These are phyloP conservation scores for Rhodotorula toruloides DNA, from an alignment of 768 basidiomycete genomes.

Conservation along the genomic window DNA sequence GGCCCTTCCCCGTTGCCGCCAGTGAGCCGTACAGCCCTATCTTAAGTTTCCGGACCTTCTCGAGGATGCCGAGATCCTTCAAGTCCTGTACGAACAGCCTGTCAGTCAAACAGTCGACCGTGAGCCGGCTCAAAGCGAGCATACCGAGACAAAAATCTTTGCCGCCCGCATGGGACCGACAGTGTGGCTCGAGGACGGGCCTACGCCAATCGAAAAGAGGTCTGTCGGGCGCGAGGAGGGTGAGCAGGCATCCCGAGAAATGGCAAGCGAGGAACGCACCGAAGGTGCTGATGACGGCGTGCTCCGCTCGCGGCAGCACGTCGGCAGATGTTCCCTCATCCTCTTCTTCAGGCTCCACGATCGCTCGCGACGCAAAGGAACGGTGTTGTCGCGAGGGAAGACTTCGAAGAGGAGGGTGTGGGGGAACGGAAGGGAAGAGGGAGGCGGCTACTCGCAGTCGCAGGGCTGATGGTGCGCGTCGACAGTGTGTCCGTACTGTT, in stretches of 20 bases:
- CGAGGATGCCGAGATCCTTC: constrained; percentile 61
- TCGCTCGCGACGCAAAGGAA: not conserved
- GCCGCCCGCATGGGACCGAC: constrained; percentile 80
- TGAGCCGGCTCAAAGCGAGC: not conserved
- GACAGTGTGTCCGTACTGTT: too few relatives aligned
- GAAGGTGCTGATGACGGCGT: constrained; percentile 48
- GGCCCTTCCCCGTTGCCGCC: constrained; percentile 69
- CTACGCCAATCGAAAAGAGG: constrained; percentile 45
- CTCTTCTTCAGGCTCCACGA: not conserved
- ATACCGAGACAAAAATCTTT: constrained; percentile 22
- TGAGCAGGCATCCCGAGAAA: constrained; percentile 64
- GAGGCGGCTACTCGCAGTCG: too few relatives aligned
- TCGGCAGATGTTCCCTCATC: not conserved
- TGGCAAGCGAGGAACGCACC: constrained; percentile 6
- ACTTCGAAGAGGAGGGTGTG: not conserved
- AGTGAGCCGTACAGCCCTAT: constrained; percentile 87
- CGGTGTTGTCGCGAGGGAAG: not conserved
- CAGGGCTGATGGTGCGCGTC: too few relatives aligned
- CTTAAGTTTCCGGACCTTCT: constrained; percentile 73
- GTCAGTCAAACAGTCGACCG: not conserved
- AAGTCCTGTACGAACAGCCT: constrained; percentile 55
- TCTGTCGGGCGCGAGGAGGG: not conserved
- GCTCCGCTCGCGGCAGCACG: constrained; percentile 53
- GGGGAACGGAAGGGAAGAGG: not conserved
- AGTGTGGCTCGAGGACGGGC: constrained; percentile 62